Evolutionary conservation across 441 rosid genomes (phyloP).

Genomic region (Jatropha podagrica): DNA sequence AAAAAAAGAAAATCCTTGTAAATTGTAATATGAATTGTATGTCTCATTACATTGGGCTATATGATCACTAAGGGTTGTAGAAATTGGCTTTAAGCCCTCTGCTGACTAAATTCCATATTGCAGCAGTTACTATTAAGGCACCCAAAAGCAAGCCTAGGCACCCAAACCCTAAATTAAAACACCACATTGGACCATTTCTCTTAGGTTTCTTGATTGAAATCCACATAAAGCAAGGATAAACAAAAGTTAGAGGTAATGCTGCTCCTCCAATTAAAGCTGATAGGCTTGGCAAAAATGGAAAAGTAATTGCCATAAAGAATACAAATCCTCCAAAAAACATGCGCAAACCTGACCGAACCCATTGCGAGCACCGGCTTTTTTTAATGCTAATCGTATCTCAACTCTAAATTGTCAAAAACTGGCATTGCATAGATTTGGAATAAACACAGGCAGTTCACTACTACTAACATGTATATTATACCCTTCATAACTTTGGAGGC

Average conservation of each 20-base stretch:
- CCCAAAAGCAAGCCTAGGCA: slow-evolving; percentile 37
- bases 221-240: slow-evolving; percentile 35
- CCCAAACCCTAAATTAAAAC: slow-evolving; percentile 45
- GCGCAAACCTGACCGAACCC: slow-evolving; percentile 33
- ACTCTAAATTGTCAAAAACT: slow-evolving; percentile 51
- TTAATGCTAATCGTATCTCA: slow-evolving; percentile 25
- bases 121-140: slow-evolving; percentile 36
- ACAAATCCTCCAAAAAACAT: slow-evolving; percentile 46
- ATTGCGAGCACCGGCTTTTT: slow-evolving; percentile 26
- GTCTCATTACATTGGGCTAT: too few species aligned
- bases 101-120: slow-evolving; percentile 37
- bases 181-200: slow-evolving; percentile 29
- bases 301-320: slow-evolving; percentile 42
- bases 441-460: slow-evolving; percentile 37
- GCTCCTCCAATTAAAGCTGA: slow-evolving; percentile 55
- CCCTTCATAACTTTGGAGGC: slow-evolving; percentile 29
- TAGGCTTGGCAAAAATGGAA: slow-evolving; percentile 49
- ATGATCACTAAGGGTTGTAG: slow-evolving; percentile 33
- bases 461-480: slow-evolving; percentile 29
- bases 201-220: slow-evolving; percentile 30
- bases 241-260: slow-evolving; percentile 39
- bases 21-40: too few species aligned
- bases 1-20: too few species aligned
- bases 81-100: slow-evolving; percentile 50
- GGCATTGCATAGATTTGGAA: slow-evolving; percentile 60